Evolutionary conservation across 176 grass and related monocot genomes (phyloP), one percentile per base, ranked within the genome.

Genomic region (Aegilops umbellulata): DNA sequence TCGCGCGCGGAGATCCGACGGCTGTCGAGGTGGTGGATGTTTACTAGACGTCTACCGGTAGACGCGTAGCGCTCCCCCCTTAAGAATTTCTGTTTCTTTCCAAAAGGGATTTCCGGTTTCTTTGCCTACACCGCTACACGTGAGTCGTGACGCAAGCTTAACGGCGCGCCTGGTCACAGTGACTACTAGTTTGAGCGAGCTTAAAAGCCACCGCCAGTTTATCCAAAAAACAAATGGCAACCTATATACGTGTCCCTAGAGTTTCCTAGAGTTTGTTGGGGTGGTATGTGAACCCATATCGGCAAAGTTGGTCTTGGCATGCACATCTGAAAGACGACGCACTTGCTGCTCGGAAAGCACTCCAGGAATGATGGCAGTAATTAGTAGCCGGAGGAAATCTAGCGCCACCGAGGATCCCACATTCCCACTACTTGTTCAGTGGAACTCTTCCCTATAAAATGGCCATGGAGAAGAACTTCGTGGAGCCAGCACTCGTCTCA

Each of bases 361-460:
- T 31, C 36, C 26, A 20, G 14, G 69, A 57, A 79, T 53, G 51
- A 78, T 49, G 55, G 39, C 5, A 46, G 25, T 51, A 62, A 35
- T 42, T 15, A 57, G 8, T 11, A 60, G 25, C 9, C 4, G 65
- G 10, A 34, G 0, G 49, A 58, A 27, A 84, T 44, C 27, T 32
- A 29, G n/a, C 19, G 65, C 74, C 74, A 53, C 74, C 27, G 3
- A 84, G 51, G 26, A 83, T 60, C 77, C 87, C 82, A 67, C 88
- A 1, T 19, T 47, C 26, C 60, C 82, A 89, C 69, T 80, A 35
- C 34, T 15, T 32, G 15, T 13, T 14, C 0, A 57, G 88, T 72
- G 49, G 14, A 61, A 2, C 29, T 16, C 62, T 58, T 38, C 36
- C 10, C 82, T 92, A 89, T 85, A 92, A 87, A 91, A 55, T 16